phyloP scores from a whole-genome alignment of 192 early-diverging fungal species.

The Coemansia sp. region DNA sequence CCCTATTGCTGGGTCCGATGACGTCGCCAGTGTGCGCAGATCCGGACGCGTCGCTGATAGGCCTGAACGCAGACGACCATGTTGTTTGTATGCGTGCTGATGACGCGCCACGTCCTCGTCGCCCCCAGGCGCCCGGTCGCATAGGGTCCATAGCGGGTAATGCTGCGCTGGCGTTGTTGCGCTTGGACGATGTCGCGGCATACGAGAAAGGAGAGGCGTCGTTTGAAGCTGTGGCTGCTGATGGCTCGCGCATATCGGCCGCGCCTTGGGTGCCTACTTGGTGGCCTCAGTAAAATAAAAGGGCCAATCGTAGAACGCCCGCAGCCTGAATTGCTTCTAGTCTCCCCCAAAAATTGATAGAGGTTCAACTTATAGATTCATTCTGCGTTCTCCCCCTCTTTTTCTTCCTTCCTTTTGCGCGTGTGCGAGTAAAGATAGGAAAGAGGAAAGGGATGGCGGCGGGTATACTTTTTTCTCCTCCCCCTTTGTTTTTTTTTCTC shows the following conservation, averaged over 20 bases:
- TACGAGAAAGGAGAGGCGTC: background rate
- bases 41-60: slow-evolving; percentile 6
- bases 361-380: background rate
- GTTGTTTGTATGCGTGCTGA: slow-evolving; percentile 46
- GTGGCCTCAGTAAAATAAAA: slow-evolving; percentile 34
- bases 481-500: background rate
- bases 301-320: background rate
- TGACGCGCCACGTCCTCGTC: slow-evolving; percentile 16
- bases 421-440: slow-evolving; percentile 1
- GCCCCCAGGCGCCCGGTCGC: slow-evolving; percentile 64
- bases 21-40: slow-evolving; percentile 24
- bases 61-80: slow-evolving; percentile 15
- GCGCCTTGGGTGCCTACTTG: slow-evolving; percentile 47
- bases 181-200: slow-evolving; percentile 68
- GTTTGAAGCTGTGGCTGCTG: slow-evolving; percentile 28
- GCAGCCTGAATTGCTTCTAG: background rate
- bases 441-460: slow-evolving; percentile 1
- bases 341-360: slow-evolving; percentile 16
- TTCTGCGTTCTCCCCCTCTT: background rate
- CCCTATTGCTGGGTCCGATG: slow-evolving; percentile 55
- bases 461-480: slow-evolving; percentile 10
- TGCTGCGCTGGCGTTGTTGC: slow-evolving; percentile 84
- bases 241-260: slow-evolving; percentile 25
- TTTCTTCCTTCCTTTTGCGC: background rate
- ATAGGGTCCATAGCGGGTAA: slow-evolving; percentile 69